These are phyloP conservation scores for Hemerocallis citrina DNA, from an alignment of 106 monocot genomes.

Conservation along the genomic window DNA sequence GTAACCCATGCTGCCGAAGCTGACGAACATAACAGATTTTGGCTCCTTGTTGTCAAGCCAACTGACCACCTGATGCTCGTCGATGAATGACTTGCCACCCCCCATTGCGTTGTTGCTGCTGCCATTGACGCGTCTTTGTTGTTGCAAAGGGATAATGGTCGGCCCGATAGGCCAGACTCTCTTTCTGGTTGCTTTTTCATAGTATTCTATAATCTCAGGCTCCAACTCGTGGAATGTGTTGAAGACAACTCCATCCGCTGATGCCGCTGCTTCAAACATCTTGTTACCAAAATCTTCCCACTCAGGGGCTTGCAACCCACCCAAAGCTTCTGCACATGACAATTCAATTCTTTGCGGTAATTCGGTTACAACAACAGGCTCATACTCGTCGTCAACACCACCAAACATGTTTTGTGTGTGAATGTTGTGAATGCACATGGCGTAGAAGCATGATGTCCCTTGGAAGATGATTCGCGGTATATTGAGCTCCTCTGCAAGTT, in stretches of 20 bases:
- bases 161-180: constrained; percentile 33
- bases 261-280: neutral
- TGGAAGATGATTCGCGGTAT: constrained; percentile 42
- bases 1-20: constrained; percentile 16
- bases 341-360: constrained; percentile 22
- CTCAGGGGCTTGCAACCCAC: neutral
- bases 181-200: constrained; percentile 7
- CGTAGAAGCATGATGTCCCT: constrained; percentile 21
- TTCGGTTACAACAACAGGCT: constrained; percentile 21
- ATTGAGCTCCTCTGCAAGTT: constrained; percentile 23
- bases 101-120: neutral
- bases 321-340: constrained; percentile 12
- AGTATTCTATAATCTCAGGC: neutral
- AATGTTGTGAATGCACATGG: constrained; percentile 9
- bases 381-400: constrained; percentile 10
- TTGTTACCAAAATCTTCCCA: neutral
- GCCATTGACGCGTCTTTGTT: constrained; percentile 1
- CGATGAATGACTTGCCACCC: constrained; percentile 11
- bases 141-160: constrained; percentile 23
- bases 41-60: constrained; percentile 34
- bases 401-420: neutral
- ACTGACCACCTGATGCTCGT: neutral
- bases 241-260: neutral
- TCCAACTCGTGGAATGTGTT: neutral
- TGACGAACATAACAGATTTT: constrained; percentile 23